Evolutionary conservation across 208 protist species (phyloP), one percentile per base, ranked within the genome.

Genomic region (Leishmania braziliensis): DNA sequence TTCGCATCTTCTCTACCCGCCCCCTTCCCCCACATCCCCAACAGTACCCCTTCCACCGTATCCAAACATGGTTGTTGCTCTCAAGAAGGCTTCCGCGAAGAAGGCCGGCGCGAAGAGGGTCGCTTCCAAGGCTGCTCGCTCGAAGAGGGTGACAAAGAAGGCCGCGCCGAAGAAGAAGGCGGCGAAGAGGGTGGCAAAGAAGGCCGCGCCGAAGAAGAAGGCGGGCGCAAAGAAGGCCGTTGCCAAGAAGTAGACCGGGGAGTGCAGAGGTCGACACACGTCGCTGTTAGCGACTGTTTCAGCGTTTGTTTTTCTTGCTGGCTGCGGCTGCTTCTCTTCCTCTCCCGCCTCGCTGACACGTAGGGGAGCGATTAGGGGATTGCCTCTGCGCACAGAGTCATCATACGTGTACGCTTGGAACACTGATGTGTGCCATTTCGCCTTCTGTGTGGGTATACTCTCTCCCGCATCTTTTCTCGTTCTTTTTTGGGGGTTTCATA

Each of bases 131-230:
- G 77, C 82, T 26, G 68, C 83, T 12, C n/a, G 46, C 12, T 50
- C 33, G 46, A 89, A 82, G 86, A 81, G 78, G 62, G 70, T 36
- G 12, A 71, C 74, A 18, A 82, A 83, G 70, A 88, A 91, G 78
- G 75, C 80, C 4, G 72, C 85, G 5, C 74, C 68, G 5, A 82
- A 78, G 79, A 89, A 84, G 88, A 72, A 71, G 54, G 71, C 83
- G 1, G 62, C 79, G 86, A 72, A 71, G 54, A 70, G 81, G 3
- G 62, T 71, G 62, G 73, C 53, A 8, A 79, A 69, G 68, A 84
- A 80, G 76, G 81, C 79, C 60, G 58, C 62, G 3, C 43, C 84
- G 10, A 48, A 70, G 60, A 89, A 86, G 72, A 76, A 76, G 72
- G 39, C 68, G 6, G 39, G 39, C 0, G 16, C 20, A 16, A 75